Conservation (phyloP, 2,329 filamentous ascomycete genomes). For the Clarireedia hainanense region DNA sequence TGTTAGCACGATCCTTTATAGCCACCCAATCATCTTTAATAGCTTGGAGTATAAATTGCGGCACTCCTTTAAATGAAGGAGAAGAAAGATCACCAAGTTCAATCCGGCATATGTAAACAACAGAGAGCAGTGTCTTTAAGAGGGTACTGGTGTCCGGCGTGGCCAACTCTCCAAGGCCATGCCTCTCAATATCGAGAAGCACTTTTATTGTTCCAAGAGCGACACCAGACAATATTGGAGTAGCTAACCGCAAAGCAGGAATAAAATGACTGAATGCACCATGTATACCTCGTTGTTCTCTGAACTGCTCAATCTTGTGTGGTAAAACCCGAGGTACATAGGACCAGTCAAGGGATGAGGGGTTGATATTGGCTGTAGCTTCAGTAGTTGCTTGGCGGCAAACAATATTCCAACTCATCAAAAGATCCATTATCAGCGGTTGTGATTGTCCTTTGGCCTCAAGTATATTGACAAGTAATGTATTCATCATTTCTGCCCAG, state of each 20-base stretch:
- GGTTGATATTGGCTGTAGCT: neutral
- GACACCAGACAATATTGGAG: slow-evolving; percentile 17
- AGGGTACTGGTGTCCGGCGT: neutral
- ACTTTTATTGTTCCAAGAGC: slow-evolving; percentile 24
- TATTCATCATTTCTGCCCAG: slow-evolving; percentile 23
- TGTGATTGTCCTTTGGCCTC: neutral
- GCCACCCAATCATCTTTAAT: slow-evolving; percentile 14
- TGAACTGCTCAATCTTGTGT: neutral
- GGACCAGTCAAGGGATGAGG: slow-evolving; percentile 21
- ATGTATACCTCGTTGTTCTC: slow-evolving; percentile 18
- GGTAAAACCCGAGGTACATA: slow-evolving; percentile 9
- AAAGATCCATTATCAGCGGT: slow-evolving; percentile 20
- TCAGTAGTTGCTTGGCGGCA: slow-evolving; percentile 13
- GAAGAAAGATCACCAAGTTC: neutral
- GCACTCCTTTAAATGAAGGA: neutral
- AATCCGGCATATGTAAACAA: neutral
- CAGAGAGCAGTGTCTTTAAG: neutral
- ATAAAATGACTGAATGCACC: slow-evolving; percentile 18
- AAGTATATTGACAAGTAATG: slow-evolving; percentile 17
- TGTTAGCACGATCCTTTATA: slow-evolving; percentile 9
- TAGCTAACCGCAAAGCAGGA: slow-evolving; percentile 12
- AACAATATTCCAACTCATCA: slow-evolving; percentile 27
- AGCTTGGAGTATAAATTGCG: slow-evolving; percentile 12
- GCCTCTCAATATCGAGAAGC: slow-evolving; percentile 11
- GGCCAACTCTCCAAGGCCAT: neutral